Percentiles rank a stretch among this genome's conserved stretches.
These are phyloP conservation scores for Venustampulla echinocandica DNA, from an alignment of 495 filamentous ascomycete species.

Conservation along the genomic window DNA sequence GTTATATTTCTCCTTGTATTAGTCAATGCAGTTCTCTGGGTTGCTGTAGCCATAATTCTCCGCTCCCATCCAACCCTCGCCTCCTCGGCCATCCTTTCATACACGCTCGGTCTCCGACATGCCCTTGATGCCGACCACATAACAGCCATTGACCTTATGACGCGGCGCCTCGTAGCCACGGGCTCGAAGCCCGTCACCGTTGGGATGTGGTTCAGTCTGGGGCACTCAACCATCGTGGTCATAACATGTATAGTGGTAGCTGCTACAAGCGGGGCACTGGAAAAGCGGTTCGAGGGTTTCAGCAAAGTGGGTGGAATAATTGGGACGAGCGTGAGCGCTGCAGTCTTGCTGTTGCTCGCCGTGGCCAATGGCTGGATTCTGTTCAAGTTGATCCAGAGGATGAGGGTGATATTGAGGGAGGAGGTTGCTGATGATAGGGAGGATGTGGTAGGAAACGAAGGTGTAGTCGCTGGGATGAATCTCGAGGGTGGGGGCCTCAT, in stretches of 20 bases:
- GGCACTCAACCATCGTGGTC: slow-evolving; percentile 89
- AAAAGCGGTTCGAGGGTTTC: slow-evolving; percentile 69
- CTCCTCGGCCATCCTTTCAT: slow-evolving; percentile 72
- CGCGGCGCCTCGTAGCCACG: slow-evolving; percentile 76
- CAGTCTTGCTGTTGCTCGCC: slow-evolving; percentile 76
- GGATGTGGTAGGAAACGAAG: slow-evolving; percentile 33
- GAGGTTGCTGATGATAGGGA: slow-evolving; percentile 21
- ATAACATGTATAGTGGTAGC: slow-evolving; percentile 88
- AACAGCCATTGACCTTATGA: slow-evolving; percentile 93
- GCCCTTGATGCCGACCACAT: slow-evolving; percentile 97
- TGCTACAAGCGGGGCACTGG: slow-evolving; percentile 75
- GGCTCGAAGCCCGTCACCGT: slow-evolving; percentile 86
- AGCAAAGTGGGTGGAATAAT: slow-evolving; percentile 79
- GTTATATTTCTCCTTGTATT: slow-evolving; percentile 58
- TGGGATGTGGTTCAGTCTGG: slow-evolving; percentile 90
- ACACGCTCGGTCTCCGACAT: slow-evolving; percentile 85
- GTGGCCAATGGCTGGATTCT: slow-evolving; percentile 79
- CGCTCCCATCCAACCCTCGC: slow-evolving; percentile 50
- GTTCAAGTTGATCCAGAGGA: slow-evolving; percentile 58
- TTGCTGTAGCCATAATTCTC: slow-evolving; percentile 59
- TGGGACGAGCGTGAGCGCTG: slow-evolving; percentile 72
- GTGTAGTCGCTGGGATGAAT: slow-evolving; percentile 50
- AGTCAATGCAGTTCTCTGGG: slow-evolving; percentile 67
- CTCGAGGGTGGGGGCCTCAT: slow-evolving; percentile 72
- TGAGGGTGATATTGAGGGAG: slow-evolving; percentile 48